Evolutionary conservation across 1,284 basidiomycete species (phyloP).

Genomic region (Rhodotorula sp.): DNA sequence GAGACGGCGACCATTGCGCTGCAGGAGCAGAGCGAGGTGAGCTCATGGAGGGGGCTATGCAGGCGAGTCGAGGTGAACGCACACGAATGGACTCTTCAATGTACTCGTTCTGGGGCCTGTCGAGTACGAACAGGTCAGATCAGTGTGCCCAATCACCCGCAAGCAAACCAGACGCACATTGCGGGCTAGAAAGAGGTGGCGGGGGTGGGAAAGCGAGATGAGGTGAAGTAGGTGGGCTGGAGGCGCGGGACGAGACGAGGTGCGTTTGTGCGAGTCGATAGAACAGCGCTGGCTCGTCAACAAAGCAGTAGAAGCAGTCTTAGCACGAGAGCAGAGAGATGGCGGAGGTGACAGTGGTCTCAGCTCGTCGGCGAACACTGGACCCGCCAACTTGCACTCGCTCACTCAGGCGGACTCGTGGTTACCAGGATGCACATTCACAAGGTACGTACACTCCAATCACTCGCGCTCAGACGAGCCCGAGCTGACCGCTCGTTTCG

Average conservation of each 20-base stretch:
- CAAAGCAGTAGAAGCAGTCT: neutral
- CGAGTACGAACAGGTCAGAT: neutral
- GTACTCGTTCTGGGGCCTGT: constrained; percentile 58
- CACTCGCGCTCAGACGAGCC: too few species aligned
- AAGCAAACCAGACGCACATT: neutral
- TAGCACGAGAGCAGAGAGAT: too few species aligned
- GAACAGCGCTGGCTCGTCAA: too few species aligned
- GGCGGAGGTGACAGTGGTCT: neutral
- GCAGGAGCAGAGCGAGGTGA: constrained; percentile 6
- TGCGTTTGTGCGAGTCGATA: too few species aligned
- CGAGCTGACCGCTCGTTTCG: neutral
- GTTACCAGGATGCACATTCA: constrained; percentile 28
- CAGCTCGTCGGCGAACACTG: neutral
- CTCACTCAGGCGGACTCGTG: neutral
- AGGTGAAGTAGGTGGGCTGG: too few species aligned
- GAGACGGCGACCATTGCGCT: constrained; percentile 56
- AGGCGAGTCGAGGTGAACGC: neutral
- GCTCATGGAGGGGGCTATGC: constrained; percentile 46
- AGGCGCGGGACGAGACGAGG: too few species aligned
- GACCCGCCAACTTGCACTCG: neutral
- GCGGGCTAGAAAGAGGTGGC: neutral
- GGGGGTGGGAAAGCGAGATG: neutral
- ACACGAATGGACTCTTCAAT: constrained; percentile 74
- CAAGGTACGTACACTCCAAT: constrained; percentile 16
- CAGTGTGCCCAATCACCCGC: neutral